Evolutionary conservation across 2,329 filamentous ascomycete species (phyloP).

Genomic region (Colletotrichum tropicicola): DNA sequence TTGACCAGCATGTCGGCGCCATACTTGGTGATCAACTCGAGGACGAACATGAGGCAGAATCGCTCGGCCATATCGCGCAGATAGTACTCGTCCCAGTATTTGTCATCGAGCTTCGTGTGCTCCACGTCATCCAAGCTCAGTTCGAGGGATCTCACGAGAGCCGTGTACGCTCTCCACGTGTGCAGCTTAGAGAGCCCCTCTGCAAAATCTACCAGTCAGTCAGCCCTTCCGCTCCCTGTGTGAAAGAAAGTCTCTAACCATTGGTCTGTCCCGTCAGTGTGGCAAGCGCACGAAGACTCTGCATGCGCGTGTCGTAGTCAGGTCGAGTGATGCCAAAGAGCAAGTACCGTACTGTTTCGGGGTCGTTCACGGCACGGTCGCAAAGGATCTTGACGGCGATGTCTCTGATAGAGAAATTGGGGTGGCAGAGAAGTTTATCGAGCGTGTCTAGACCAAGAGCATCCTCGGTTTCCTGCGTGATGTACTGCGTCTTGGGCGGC

Average conservation of each 20-base stretch:
- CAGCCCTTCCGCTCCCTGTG: slow-evolving; percentile 7
- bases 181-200: slow-evolving; percentile 58
- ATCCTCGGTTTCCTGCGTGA: slow-evolving; percentile 80
- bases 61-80: slow-evolving; percentile 70
- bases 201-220: slow-evolving; percentile 36
- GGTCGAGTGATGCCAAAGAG: slow-evolving; percentile 66
- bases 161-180: slow-evolving; percentile 59
- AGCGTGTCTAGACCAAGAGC: slow-evolving; percentile 73
- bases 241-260: not conserved
- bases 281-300: slow-evolving; percentile 63
- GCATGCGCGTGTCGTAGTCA: slow-evolving; percentile 68
- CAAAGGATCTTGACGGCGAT: slow-evolving; percentile 69
- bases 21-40: slow-evolving; percentile 67
- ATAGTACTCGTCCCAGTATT: slow-evolving; percentile 69
- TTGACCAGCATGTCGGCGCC: slow-evolving; percentile 65
- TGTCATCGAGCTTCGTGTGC: slow-evolving; percentile 61
- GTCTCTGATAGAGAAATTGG: slow-evolving; percentile 77
- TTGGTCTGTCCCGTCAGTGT: slow-evolving; percentile 57
- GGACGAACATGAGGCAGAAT: slow-evolving; percentile 65
- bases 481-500: slow-evolving; percentile 75
- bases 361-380: slow-evolving; percentile 68
- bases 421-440: slow-evolving; percentile 72
- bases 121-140: slow-evolving; percentile 60
- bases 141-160: slow-evolving; percentile 69
- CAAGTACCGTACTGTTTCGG: slow-evolving; percentile 56